phyloP scores from a whole-genome alignment of 495 filamentous ascomycete species.

The Aspergillus diversus region DNA sequence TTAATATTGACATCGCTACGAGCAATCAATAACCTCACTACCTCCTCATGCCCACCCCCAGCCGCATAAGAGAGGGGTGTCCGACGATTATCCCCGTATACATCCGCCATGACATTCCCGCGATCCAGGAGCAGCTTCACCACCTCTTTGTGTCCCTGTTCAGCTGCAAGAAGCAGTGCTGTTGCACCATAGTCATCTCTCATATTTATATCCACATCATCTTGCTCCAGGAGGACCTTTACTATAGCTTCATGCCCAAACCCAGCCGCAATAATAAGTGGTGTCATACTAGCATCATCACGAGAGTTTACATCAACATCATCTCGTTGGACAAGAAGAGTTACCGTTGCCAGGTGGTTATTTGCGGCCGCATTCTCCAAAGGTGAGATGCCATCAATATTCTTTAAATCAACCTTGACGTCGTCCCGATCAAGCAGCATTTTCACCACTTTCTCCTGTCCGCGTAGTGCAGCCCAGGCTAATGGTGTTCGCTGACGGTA shows the following conservation, averaged over 20 bases:
- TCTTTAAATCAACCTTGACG: background rate
- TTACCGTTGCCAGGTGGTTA: background rate
- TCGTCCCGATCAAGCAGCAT: background rate
- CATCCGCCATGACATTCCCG: background rate
- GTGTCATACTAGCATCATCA: background rate
- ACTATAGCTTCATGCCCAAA: background rate
- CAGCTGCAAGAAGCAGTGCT: background rate
- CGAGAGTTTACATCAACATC: background rate
- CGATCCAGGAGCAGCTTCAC: background rate
- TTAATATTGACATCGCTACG: background rate
- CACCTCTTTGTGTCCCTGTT: background rate
- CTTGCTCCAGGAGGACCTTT: background rate
- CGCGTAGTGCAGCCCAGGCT: background rate
- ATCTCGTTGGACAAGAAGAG: background rate
- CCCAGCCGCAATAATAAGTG: background rate
- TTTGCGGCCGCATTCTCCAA: background rate
- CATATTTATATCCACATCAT: background rate
- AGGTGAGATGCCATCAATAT: background rate
- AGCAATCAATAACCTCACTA: background rate
- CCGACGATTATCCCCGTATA: background rate
- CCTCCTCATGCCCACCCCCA: background rate
- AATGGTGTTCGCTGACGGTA: background rate
- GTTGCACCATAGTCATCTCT: background rate
- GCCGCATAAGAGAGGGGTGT: constrained; percentile 9
- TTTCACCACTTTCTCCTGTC: background rate